Base-by-base conservation (phyloP, 2,329 filamentous ascomycete species). In the Paecilomyces dactylethromorphus region DNA sequence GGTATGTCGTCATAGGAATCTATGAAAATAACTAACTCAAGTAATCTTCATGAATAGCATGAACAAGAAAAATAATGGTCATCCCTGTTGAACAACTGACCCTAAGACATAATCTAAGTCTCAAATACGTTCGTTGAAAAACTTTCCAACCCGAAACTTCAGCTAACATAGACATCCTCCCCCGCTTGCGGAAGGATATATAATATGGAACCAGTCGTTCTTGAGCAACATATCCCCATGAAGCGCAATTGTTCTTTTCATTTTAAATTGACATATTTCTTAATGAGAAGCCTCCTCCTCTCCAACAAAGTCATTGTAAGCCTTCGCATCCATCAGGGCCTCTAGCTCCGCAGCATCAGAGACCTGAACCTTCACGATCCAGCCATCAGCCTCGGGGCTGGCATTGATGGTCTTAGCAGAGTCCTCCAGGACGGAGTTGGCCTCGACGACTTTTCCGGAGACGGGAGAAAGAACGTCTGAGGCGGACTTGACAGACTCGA, bases 401-500 rank as follows among this genome's bases (percentile, higher is more conserved):
- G 91, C 83, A 81, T 97, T 99, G 79, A 99, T 92, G 58, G 84
- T 87, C 60, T 84, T 84, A 22, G 94, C 93, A 80, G 89, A 92
- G 75, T 94, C 88, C 76, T 95, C 90, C 62, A 99, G 83, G 60
- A 81, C 71, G 11, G 72, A 71, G 80, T 99, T 99, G 69, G 87
- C 82, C 70, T 88, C 84, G 39, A 85, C 82, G 61, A 99, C 85
- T 66, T 80, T 89, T 71, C 93, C 93, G 56, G 83, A 79, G 65
- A 97, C 84, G 18, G 94, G 94, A 13, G 91, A 87, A 79, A 96
- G 89, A 81, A 99, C 96, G 75, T 99, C 94, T 63, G 91, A 93
- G n/a, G 94, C 94, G 63, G 89, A 94, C 83, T 99, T 99, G 76
- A 99, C 94, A 2, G 92, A 97, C 81, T 99, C 94, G 68, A 99